phyloP scores from a whole-genome alignment of 768 basidiomycete genomes.

The Lyophyllum semitale region DNA sequence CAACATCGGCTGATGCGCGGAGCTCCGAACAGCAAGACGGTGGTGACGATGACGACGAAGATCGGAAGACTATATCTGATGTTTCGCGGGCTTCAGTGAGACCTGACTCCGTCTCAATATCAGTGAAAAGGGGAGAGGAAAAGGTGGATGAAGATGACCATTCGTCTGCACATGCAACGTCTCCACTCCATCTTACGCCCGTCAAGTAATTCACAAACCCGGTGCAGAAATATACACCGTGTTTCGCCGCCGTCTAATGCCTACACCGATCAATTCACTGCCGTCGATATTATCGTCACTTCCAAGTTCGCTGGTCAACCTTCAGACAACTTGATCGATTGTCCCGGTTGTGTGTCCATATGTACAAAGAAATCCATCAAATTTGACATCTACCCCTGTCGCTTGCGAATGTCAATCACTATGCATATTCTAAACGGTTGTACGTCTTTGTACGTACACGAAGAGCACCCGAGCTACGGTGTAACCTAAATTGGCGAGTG shows the following conservation, averaged over 20 bases:
- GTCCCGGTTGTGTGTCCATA: conserved; percentile 12
- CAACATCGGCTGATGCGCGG: conserved; percentile 4
- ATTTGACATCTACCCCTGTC: conserved; percentile 19
- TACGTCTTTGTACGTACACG: conserved; percentile 2
- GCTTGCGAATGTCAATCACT: conserved; percentile 15
- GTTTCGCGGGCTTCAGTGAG: conserved; percentile 6
- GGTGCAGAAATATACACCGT: not conserved
- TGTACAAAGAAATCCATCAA: conserved; percentile 11
- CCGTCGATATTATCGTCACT: not conserved
- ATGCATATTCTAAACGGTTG: not conserved
- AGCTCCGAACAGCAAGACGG: conserved; percentile 16
- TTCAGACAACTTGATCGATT: not conserved
- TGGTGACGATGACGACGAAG: conserved; percentile 37
- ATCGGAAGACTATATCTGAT: conserved; percentile 40
- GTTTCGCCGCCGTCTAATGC: not conserved
- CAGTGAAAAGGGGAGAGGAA: conserved; percentile 4
- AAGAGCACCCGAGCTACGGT: not conserved
- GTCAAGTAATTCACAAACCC: conserved; percentile 2
- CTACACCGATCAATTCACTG: not conserved
- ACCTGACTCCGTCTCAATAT: not conserved
- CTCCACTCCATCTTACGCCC: conserved; percentile 2
- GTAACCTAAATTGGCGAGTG: not conserved
- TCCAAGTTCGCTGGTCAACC: not conserved
- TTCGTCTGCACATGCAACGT: conserved; percentile 5
- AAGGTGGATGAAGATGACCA: conserved; percentile 9